Percentiles rank a stretch among this genome's conserved stretches.
Evolutionary conservation across 129 eudicot species (phyloP).

Genomic region (Pseudognaphalium luteoalbum): DNA sequence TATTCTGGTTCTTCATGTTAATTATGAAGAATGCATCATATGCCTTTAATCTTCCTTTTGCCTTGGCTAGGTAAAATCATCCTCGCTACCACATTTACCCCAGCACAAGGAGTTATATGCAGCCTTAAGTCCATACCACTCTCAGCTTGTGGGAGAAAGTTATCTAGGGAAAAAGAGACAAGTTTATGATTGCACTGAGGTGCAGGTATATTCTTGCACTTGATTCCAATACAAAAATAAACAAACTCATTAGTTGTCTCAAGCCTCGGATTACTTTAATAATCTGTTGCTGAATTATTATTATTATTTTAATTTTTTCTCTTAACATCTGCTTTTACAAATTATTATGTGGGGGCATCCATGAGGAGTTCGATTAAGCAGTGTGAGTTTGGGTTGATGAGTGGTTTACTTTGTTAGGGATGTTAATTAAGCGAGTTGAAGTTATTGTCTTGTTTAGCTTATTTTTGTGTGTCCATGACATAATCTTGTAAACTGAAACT

Average conservation of each 20-base stretch:
- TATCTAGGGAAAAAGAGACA: slow-evolving; percentile 82
- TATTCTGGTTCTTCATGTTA: slow-evolving; percentile 23
- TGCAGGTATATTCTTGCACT: slow-evolving; percentile 55
- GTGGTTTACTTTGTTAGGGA: not conserved
- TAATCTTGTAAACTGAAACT: not conserved
- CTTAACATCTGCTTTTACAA: not conserved
- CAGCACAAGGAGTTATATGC: slow-evolving; percentile 57
- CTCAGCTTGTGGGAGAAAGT: slow-evolving; percentile 92
- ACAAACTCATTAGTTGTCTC: slow-evolving; percentile 15
- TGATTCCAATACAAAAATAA: not conserved
- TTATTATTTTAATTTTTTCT: not conserved
- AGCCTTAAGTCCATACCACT: slow-evolving; percentile 67
- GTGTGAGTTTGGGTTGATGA: not conserved
- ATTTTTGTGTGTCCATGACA: not conserved
- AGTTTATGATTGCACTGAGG: slow-evolving; percentile 73
- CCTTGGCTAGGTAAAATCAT: slow-evolving; percentile 69
- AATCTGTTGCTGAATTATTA: not conserved
- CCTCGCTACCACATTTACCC: slow-evolving; percentile 76
- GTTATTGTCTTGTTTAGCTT: not conserved
- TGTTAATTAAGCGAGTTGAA: not conserved
- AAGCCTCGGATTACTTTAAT: not conserved
- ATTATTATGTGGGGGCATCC: not conserved
- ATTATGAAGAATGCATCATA: slow-evolving; percentile 15
- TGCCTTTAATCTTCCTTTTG: slow-evolving; percentile 22
- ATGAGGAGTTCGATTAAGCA: too few species aligned